Evolutionary conservation across 257 asterid species (phyloP).

Genomic region (Pogostemon cablin): DNA sequence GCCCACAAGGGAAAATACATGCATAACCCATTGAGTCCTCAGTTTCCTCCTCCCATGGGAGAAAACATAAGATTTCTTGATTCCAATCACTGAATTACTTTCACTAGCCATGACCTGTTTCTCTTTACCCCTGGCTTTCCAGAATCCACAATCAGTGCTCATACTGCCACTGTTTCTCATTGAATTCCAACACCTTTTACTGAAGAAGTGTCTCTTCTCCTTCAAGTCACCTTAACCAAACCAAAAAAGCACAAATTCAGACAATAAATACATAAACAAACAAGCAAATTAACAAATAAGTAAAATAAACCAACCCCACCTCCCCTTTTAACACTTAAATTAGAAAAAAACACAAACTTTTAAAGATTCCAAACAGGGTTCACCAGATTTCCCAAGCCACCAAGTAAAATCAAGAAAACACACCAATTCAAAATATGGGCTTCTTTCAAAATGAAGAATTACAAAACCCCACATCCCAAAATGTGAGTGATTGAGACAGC

Average conservation of each 20-base stretch:
- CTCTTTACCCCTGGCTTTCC: constrained; percentile 45
- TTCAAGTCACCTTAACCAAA: constrained; percentile 45
- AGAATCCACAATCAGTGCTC: constrained; percentile 47
- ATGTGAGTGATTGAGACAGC: background rate
- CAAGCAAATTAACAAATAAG: too few relatives aligned
- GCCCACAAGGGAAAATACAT: constrained; percentile 45
- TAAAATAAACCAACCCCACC: too few relatives aligned
- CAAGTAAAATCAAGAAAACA: constrained; percentile 1
- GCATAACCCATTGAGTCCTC: constrained; percentile 54
- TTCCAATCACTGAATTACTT: constrained; percentile 35
- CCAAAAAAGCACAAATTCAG: background rate
- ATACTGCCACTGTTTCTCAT: constrained; percentile 22
- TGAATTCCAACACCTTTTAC: constrained; percentile 35
- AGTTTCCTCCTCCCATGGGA: constrained; percentile 32
- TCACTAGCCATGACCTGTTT: constrained; percentile 40
- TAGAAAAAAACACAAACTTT: background rate
- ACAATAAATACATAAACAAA: background rate
- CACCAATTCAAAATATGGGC: too few relatives aligned
- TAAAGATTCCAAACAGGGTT: background rate
- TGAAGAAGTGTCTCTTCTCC: constrained; percentile 57
- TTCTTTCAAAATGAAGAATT: too few relatives aligned
- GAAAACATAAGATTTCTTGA: constrained; percentile 43
- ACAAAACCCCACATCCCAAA: too few relatives aligned
- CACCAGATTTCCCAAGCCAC: too few relatives aligned
- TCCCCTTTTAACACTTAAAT: too few relatives aligned